phyloP scores from a whole-genome alignment of 2,329 filamentous ascomycete genomes.

The Phaeosphaeriaceae sp. region DNA sequence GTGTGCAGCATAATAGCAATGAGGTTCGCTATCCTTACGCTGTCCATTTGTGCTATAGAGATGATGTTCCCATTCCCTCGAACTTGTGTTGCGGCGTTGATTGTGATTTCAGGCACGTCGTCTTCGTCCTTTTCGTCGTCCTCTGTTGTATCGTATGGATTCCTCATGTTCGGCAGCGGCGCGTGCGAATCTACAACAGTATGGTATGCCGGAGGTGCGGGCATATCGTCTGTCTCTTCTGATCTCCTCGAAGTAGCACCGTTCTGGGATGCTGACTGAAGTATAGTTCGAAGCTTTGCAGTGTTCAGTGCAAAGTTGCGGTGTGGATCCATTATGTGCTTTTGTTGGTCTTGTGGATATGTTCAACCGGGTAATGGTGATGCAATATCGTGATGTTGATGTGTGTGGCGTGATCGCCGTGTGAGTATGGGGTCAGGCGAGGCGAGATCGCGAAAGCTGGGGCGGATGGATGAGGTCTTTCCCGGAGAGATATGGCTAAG shows the following conservation, averaged over 20 bases:
- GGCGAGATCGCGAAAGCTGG: constrained; percentile 18
- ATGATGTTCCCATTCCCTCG: constrained; percentile 45
- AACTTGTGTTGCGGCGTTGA: constrained; percentile 45
- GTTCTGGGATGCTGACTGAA: constrained; percentile 5
- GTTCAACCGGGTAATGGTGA: constrained; percentile 1
- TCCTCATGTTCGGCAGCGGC: constrained; percentile 26
- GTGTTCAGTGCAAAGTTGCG: constrained; percentile 23
- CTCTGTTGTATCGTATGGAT: constrained; percentile 24
- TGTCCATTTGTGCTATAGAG: constrained; percentile 41
- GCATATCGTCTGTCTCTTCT: constrained; percentile 21
- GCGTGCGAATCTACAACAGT: constrained; percentile 31
- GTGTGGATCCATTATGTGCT: constrained; percentile 28
- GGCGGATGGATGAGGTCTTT: constrained; percentile 23
- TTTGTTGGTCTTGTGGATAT: constrained; percentile 11
- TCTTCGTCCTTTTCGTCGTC: constrained; percentile 28
- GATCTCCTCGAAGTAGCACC: not conserved
- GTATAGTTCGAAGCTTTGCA: constrained; percentile 26
- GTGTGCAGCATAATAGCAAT: constrained; percentile 27
- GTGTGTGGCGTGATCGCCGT: constrained; percentile 43
- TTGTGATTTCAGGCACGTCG: constrained; percentile 39
- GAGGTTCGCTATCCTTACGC: constrained; percentile 34
- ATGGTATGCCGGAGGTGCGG: constrained; percentile 41
- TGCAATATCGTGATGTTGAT: constrained; percentile 16
- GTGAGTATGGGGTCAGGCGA: constrained; percentile 34
- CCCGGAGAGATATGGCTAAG: constrained; percentile 22